Conservation (phyloP, 768 basidiomycete genomes). For the Mycena filopes region DNA sequence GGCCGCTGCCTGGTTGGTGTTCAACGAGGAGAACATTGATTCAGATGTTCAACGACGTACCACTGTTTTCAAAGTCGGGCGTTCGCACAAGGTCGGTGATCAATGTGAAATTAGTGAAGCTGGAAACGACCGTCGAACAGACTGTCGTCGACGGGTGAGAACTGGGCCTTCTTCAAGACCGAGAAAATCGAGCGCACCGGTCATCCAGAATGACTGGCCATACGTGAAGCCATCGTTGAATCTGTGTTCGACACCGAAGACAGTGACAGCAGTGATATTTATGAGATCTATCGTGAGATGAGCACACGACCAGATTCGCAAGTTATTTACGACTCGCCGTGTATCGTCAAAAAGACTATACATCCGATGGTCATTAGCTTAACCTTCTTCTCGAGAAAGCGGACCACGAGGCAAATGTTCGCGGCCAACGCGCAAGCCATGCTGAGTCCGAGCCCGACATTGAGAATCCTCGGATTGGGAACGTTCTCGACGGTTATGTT, state of each 20-base stretch:
- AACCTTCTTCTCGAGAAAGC: slow-evolving; percentile 79
- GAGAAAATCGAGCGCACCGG: slow-evolving; percentile 39
- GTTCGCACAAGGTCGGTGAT: slow-evolving; percentile 70
- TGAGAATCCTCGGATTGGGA: slow-evolving; percentile 66
- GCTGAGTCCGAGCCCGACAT: slow-evolving; percentile 71
- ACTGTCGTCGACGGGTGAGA: slow-evolving; percentile 43
- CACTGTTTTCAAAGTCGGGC: slow-evolving; percentile 70
- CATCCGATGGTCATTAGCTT: slow-evolving; percentile 70
- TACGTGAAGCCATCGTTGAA: slow-evolving; percentile 77
- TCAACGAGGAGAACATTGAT: not conserved
- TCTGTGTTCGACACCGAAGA: slow-evolving; percentile 72
- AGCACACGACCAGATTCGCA: slow-evolving; percentile 2
- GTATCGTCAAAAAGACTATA: slow-evolving; percentile 72
- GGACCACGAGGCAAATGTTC: slow-evolving; percentile 70
- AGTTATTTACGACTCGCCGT: slow-evolving; percentile 59
- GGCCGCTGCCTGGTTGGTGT: slow-evolving; percentile 68
- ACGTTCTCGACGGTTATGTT: slow-evolving; percentile 57
- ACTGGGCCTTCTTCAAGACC: too few relatives aligned
- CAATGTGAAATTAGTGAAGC: slow-evolving; percentile 74
- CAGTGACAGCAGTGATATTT: slow-evolving; percentile 66
- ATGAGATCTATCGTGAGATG: slow-evolving; percentile 65
- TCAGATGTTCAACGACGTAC: slow-evolving; percentile 49
- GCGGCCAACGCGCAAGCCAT: slow-evolving; percentile 76
- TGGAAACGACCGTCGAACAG: slow-evolving; percentile 76
- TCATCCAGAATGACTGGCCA: slow-evolving; percentile 80